phyloP scores from a whole-genome alignment of 179 eudicot species.

The Beta lomatogona region DNA sequence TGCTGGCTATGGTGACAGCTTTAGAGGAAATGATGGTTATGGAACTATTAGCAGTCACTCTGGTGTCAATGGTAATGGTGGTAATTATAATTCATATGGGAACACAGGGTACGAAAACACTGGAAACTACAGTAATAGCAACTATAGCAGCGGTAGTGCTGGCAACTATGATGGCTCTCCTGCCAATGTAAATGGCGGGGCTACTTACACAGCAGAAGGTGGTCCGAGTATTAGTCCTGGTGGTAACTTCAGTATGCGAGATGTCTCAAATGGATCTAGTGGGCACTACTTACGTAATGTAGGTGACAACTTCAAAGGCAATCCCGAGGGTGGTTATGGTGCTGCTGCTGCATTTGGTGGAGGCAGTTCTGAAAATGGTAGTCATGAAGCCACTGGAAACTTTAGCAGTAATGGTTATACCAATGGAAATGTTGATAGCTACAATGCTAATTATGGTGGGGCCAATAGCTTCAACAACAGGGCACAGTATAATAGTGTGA shows the following conservation, averaged over 20 bases:
- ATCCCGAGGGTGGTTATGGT: not conserved
- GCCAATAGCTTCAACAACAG: not conserved
- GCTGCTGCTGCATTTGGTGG: not conserved
- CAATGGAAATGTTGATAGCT: not conserved
- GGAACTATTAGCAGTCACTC: not conserved
- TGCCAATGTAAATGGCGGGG: not conserved
- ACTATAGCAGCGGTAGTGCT: not conserved
- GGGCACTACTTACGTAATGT: not conserved
- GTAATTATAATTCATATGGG: not conserved
- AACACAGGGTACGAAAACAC: not conserved
- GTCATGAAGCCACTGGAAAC: not conserved
- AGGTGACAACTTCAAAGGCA: not conserved
- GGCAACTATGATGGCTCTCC: not conserved
- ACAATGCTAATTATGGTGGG: not conserved
- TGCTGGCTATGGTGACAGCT: slow-evolving; percentile 10
- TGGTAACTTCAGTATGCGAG: not conserved
- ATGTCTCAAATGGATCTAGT: not conserved
- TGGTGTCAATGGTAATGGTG: not conserved
- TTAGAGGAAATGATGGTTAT: not conserved
- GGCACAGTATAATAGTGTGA: not conserved
- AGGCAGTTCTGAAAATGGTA: not conserved
- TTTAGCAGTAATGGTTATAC: not conserved
- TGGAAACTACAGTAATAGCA: not conserved
- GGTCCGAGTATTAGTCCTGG: not conserved
- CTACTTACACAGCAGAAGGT: not conserved